Conservation (phyloP, 257 asterid species). For the Solanum chiquidenum region DNA sequence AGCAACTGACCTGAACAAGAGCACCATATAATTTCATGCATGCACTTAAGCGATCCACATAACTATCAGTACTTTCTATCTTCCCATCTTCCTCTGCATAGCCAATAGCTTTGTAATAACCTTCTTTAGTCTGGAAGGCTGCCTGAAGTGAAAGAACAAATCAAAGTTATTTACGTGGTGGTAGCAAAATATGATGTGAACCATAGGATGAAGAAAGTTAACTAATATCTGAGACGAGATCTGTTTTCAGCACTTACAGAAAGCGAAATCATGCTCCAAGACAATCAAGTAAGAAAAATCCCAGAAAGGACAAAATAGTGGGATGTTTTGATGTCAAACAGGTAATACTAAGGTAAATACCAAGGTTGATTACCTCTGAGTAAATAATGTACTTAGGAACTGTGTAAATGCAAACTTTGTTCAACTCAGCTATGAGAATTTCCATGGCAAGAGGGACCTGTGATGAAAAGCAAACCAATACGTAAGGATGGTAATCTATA, state of each 20-base stretch:
- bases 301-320: neutral
- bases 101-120: conserved; percentile 64
- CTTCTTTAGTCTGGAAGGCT: conserved; percentile 41
- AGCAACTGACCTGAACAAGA: conserved; percentile 68
- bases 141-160: conserved; percentile 28
- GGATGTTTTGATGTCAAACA: neutral
- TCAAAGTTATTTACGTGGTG: neutral
- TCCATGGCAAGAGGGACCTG: conserved; percentile 80
- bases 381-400: conserved; percentile 73
- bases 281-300: neutral
- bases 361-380: conserved; percentile 42
- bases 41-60: conserved; percentile 36
- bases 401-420: conserved; percentile 73
- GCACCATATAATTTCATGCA: conserved; percentile 87
- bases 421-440: conserved; percentile 65
- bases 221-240: neutral
- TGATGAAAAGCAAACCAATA: neutral
- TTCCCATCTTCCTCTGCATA: conserved; percentile 51
- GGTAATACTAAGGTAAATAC: neutral
- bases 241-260: neutral
- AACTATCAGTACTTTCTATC: conserved; percentile 48
- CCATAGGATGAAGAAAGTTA: neutral
- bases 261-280: neutral
- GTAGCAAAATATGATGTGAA: neutral
- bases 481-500: neutral